phyloP scores from a whole-genome alignment of 108 stramenopile species.

The Seminavis robusta region DNA sequence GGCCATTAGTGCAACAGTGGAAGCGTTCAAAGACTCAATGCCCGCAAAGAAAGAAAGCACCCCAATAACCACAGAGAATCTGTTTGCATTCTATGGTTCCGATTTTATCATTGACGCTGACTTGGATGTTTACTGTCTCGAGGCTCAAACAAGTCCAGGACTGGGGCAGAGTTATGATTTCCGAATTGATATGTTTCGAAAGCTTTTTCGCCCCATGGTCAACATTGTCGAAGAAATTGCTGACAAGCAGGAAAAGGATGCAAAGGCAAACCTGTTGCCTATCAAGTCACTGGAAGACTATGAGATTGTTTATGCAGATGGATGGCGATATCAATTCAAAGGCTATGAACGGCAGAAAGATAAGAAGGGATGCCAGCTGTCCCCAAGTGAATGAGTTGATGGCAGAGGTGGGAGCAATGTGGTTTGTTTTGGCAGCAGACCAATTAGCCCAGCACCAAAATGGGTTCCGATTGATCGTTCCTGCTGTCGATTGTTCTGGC shows the following conservation, averaged over 20 bases:
- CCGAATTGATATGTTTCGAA: constrained; percentile 9
- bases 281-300: not conserved
- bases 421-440: too few species aligned
- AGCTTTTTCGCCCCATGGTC: not conserved
- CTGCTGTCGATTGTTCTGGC: too few species aligned
- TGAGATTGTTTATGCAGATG: constrained; percentile 8
- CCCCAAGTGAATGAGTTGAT: too few species aligned
- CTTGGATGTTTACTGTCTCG: constrained; percentile 28
- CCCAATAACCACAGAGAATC: constrained; percentile 7
- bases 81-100: constrained; percentile 20
- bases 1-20: constrained; percentile 14
- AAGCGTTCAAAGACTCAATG: constrained; percentile 6
- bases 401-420: too few species aligned
- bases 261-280: too few species aligned
- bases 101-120: constrained; percentile 36
- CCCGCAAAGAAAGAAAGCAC: not conserved
- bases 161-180: constrained; percentile 16
- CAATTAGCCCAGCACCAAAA: too few species aligned
- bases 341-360: constrained; percentile 2
- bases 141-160: constrained; percentile 18
- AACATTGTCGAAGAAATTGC: too few species aligned
- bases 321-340: not conserved
- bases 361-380: constrained; percentile 9
- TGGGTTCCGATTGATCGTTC: too few species aligned
- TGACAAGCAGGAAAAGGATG: too few species aligned